These are phyloP conservation scores for Xylariaceae sp. DNA, from an alignment of 2,329 filamentous ascomycete genomes.

Conservation along the genomic window DNA sequence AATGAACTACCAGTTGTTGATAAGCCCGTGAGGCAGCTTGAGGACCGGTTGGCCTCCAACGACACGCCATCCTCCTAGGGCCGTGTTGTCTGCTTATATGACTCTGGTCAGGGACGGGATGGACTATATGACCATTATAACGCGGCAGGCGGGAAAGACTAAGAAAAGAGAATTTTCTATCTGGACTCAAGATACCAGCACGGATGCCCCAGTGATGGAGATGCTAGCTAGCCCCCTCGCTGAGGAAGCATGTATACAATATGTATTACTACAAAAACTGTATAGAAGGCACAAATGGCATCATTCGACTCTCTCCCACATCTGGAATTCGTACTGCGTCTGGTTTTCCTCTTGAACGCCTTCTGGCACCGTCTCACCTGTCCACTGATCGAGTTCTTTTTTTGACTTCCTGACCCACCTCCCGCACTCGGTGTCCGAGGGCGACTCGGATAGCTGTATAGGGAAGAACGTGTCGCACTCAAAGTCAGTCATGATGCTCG, in stretches of 20 bases:
- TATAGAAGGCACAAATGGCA: conserved; percentile 5
- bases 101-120: neutral
- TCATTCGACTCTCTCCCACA: conserved; percentile 57
- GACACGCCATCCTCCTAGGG: neutral
- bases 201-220: conserved; percentile 2
- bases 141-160: neutral
- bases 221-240: neutral
- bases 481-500: conserved; percentile 61
- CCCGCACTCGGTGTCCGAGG: conserved; percentile 17
- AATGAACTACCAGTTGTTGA: conserved; percentile 38
- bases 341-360: conserved; percentile 57
- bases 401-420: conserved; percentile 50
- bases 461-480: conserved; percentile 74
- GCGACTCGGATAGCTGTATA: conserved; percentile 44
- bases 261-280: conserved; percentile 12
- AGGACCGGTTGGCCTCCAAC: conserved; percentile 25
- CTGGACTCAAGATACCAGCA: neutral
- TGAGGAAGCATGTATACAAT: conserved; percentile 15
- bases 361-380: conserved; percentile 56
- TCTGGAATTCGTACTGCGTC: conserved; percentile 63
- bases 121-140: conserved; percentile 9
- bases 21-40: conserved; percentile 37
- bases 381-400: conserved; percentile 54
- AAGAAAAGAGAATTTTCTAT: neutral
- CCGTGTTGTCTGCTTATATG: neutral